Evolutionary conservation across 2,329 filamentous ascomycete genomes (phyloP).

Genomic region (Cercospora sp.): DNA sequence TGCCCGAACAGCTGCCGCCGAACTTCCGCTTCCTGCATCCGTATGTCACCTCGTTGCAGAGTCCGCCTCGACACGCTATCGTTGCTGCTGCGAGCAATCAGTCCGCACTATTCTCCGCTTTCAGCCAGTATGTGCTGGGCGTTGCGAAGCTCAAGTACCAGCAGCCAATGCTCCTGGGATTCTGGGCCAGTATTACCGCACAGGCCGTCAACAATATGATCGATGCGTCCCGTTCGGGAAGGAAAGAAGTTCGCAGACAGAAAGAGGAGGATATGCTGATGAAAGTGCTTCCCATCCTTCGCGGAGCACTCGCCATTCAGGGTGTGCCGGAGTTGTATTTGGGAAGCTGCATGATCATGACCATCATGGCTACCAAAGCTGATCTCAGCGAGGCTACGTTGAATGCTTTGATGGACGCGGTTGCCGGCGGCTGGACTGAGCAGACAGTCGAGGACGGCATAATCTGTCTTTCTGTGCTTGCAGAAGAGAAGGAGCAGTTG

Average conservation of each 20-base stretch:
- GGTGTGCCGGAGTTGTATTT: conserved; percentile 77
- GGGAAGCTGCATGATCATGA: conserved; percentile 87
- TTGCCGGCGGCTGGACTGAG: conserved; percentile 72
- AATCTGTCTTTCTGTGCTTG: conserved; percentile 76
- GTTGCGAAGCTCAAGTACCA: conserved; percentile 71
- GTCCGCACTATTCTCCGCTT: conserved; percentile 68
- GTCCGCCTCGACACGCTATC: conserved; percentile 76
- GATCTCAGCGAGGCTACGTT: conserved; percentile 75
- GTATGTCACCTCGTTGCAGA: conserved; percentile 75
- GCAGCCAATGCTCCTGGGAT: conserved; percentile 75
- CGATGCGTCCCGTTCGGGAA: conserved; percentile 73
- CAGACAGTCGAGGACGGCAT: conserved; percentile 74
- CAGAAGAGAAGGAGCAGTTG: conserved; percentile 72
- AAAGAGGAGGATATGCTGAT: conserved; percentile 77
- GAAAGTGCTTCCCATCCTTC: conserved; percentile 67
- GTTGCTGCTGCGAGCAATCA: conserved; percentile 82
- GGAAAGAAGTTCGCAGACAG: conserved; percentile 72
- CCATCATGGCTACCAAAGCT: conserved; percentile 81
- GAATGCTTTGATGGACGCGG: conserved; percentile 86
- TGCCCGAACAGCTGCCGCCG: conserved; percentile 71
- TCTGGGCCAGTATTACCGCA: conserved; percentile 87
- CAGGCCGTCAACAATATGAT: conserved; percentile 83
- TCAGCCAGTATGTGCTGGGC: conserved; percentile 78
- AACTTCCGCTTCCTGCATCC: conserved; percentile 83
- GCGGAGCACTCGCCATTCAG: conserved; percentile 73